phyloP scores from a whole-genome alignment of 1,284 basidiomycete species.

The Gymnopus androsaceus region DNA sequence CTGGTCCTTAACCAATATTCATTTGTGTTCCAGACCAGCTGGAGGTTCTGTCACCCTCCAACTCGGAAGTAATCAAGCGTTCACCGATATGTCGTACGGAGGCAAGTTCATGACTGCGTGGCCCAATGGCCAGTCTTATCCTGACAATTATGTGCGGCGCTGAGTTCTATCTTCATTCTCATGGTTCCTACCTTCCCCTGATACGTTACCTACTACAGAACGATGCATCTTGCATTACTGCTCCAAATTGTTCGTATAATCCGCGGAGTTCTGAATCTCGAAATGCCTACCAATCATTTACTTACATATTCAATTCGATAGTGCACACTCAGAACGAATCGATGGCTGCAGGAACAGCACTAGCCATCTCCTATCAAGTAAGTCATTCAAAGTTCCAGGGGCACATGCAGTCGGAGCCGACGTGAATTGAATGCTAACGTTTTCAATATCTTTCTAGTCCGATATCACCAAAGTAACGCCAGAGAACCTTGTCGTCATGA shows the following conservation, averaged over 20 bases:
- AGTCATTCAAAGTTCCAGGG: not conserved
- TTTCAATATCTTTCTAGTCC: constrained; percentile 28
- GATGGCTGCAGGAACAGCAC: constrained; percentile 46
- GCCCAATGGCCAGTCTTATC: constrained; percentile 16
- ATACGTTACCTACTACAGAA: constrained; percentile 25
- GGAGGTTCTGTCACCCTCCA: constrained; percentile 28
- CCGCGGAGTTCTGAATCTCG: not conserved
- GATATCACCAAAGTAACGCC: constrained; percentile 33
- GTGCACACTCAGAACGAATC: constrained; percentile 46
- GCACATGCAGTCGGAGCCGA: not conserved
- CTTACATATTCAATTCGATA: constrained; percentile 16
- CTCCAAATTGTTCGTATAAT: constrained; percentile 38
- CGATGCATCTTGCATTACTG: constrained; percentile 35
- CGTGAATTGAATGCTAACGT: not conserved
- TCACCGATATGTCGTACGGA: constrained; percentile 15
- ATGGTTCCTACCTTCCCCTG: not conserved
- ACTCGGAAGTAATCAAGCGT: constrained; percentile 19
- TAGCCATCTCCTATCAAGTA: constrained; percentile 48
- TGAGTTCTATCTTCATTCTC: not conserved
- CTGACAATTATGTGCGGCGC: constrained; percentile 20
- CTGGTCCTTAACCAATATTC: not conserved
- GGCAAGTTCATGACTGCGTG: constrained; percentile 16
- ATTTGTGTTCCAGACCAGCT: constrained; percentile 38
- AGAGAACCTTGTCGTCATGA: constrained; percentile 35
- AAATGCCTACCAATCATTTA: not conserved